Percentiles rank a stretch among this genome's conserved stretches.
phyloP scores from a whole-genome alignment of 495 filamentous ascomycete genomes.

The Amorphotheca resinae region DNA sequence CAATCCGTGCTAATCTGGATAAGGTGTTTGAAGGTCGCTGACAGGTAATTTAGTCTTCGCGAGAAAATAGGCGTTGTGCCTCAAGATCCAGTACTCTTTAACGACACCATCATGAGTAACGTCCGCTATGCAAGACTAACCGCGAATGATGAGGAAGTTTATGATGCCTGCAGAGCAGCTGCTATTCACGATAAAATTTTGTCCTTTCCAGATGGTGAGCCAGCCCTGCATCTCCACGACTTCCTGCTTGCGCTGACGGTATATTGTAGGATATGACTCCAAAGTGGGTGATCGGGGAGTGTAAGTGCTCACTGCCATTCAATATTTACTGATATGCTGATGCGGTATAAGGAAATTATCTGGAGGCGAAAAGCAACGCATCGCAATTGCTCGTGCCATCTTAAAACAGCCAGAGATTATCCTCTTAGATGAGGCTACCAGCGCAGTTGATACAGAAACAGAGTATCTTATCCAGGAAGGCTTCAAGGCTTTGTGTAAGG shows the following conservation, averaged over 20 bases:
- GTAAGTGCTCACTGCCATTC: no score
- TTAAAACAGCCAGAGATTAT: slow-evolving; percentile 42
- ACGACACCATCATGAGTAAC: slow-evolving; percentile 63
- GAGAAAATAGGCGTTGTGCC: slow-evolving; percentile 61
- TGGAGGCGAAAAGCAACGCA: slow-evolving; percentile 61
- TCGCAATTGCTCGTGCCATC: slow-evolving; percentile 68
- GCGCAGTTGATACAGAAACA: slow-evolving; percentile 47
- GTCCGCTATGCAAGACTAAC: slow-evolving; percentile 52
- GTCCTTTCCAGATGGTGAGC: slow-evolving; percentile 41
- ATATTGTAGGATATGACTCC: slow-evolving; percentile 28
- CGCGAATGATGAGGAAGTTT: slow-evolving; percentile 50
- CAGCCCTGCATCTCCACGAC: slow-evolving; percentile 12
- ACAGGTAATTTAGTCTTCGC: slow-evolving; percentile 39
- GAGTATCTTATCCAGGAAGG: slow-evolving; percentile 62
- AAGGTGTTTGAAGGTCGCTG: not conserved
- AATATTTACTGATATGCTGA: slow-evolving; percentile 9
- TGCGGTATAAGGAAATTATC: slow-evolving; percentile 40
- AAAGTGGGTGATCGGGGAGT: slow-evolving; percentile 32
- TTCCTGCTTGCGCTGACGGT: not conserved
- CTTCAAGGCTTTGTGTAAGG: slow-evolving; percentile 40
- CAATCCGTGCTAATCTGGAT: slow-evolving; percentile 2
- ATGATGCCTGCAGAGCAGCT: slow-evolving; percentile 57
- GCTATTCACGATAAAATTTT: slow-evolving; percentile 57
- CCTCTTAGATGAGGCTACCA: slow-evolving; percentile 44
- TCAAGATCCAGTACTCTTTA: slow-evolving; percentile 56